Evolutionary conservation across 768 basidiomycete genomes (phyloP).

Genomic region (Agaricus blazei): DNA sequence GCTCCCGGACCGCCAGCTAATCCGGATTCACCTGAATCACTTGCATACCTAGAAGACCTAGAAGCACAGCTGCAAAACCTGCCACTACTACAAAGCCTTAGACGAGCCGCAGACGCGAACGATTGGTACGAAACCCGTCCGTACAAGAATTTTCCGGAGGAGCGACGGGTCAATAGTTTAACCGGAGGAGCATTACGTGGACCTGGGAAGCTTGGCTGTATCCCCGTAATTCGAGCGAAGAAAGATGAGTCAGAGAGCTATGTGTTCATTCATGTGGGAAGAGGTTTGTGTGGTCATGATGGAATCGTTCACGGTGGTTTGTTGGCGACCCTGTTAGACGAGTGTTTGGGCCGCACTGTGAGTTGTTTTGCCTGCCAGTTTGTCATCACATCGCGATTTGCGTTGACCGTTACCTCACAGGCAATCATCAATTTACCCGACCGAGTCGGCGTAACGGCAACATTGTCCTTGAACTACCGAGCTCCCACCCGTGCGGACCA

Average conservation of each 20-base stretch:
- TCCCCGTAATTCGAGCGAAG: constrained; percentile 69
- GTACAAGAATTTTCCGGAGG: constrained; percentile 63
- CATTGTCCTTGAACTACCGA: constrained; percentile 72
- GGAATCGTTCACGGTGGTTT: constrained; percentile 94
- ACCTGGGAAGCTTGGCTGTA: constrained; percentile 78
- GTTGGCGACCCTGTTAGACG: constrained; percentile 86
- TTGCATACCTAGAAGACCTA: constrained; percentile 50
- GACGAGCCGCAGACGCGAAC: constrained; percentile 41
- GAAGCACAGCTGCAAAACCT: constrained; percentile 68
- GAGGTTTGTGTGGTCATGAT: constrained; percentile 87
- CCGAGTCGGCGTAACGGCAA: constrained; percentile 91
- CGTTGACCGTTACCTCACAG: constrained; percentile 29
- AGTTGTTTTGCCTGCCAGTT: constrained; percentile 6
- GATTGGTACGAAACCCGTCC: constrained; percentile 80
- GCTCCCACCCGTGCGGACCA: constrained; percentile 90
- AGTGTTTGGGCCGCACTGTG: constrained; percentile 77
- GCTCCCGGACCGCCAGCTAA: constrained; percentile 65
- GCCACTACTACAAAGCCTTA: constrained; percentile 46
- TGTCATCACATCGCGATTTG: neutral
- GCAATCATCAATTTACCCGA: constrained; percentile 83
- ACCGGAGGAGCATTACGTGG: constrained; percentile 84
- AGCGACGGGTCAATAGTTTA: constrained; percentile 74
- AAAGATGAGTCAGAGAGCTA: constrained; percentile 72
- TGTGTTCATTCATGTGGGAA: constrained; percentile 75
- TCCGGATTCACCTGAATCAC: constrained; percentile 51